Conservation (phyloP, 139 green algal genomes). For the Picochlorum sp. region DNA sequence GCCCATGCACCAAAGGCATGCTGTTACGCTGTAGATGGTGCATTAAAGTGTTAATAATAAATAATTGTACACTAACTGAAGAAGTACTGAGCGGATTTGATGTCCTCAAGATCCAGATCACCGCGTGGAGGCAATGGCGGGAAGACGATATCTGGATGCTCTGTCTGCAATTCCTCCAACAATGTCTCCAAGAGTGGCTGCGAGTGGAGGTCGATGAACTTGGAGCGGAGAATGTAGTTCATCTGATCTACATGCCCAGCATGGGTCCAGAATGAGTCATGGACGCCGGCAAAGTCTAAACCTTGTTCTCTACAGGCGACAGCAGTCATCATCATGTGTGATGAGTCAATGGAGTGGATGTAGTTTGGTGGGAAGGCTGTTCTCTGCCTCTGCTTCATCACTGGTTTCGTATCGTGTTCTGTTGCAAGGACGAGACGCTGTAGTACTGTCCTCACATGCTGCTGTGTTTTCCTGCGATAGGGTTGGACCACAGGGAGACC, state of each 20-base stretch:
- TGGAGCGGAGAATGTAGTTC: conserved; percentile 67
- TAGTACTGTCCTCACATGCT: conserved; percentile 48
- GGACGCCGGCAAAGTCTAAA: conserved; percentile 84
- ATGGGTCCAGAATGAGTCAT: conserved; percentile 99
- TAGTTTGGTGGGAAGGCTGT: conserved; percentile 95
- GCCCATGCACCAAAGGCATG: no score
- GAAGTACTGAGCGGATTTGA: conserved; percentile 76
- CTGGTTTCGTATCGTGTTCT: conserved; percentile 28
- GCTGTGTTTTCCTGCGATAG: conserved; percentile 51
- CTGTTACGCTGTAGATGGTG: no score
- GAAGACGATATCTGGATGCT: conserved; percentile 43
- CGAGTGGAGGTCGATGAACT: conserved; percentile 82
- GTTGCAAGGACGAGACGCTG: conserved; percentile 39
- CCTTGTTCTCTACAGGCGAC: conserved; percentile 50
- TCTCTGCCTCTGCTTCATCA: conserved; percentile 58
- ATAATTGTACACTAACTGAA: conserved; percentile 46
- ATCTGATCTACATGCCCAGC: conserved; percentile 66
- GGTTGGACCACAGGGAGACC: conserved; percentile 89
- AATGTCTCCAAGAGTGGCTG: conserved; percentile 74
- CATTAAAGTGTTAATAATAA: not conserved
- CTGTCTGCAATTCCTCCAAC: conserved; percentile 41
- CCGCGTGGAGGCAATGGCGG: conserved; percentile 54
- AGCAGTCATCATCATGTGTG: conserved; percentile 98
- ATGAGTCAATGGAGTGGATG: conserved; percentile 90
- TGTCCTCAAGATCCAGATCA: conserved; percentile 55